Base-by-base conservation (phyloP, 176 grass and related monocot genomes). In the sorghum (Sorghum bicolor) region DNA sequence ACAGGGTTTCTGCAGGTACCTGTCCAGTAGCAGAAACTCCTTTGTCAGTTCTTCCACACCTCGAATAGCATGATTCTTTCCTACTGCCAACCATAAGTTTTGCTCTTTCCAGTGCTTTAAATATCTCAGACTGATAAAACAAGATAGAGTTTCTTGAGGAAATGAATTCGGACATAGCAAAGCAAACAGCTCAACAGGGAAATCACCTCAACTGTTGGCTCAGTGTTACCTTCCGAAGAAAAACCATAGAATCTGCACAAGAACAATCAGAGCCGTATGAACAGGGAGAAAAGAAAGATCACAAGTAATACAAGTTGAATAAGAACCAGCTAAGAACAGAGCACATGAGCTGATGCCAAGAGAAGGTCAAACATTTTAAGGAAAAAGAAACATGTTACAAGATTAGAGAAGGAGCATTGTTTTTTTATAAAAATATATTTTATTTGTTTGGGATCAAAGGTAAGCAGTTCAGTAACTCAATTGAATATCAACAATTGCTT, bases 1-100 rank as follows among this genome's bases (percentile, higher is more conserved):
- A 31, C 16, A 74, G 44, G 43, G 66, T 55, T 67, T 53, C 16
- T 83, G 60, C 12, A 71, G 52, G 31, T 93, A 98, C 96, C 88
- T 98, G 96, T 89, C 92, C 96, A 83, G 84, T 83, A 38, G 96
- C 89, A 73, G 96, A 98, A 87, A 98, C 96, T 70, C 96, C 96
- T 80, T 91, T 94, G 76, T 98, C 96, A 30, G 96, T 98, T 89
- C 96, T 98, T 78, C 96, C 96, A 86, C 96, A 98, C 79, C 96
- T 95, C 10, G 90, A 95, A 76, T 98, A 98, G 78, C 70, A 85
- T 17, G 76, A 87, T 66, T 93, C 91, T 73, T 98, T 79, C 76
- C 81, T 98, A 68, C 20, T 83, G 64, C 55, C 91, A 75, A 95
- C 82, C 78, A 95, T 76, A 80, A 98, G 80, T 41, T 89, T 98